Evolutionary conservation across 805 yeast genomes (phyloP).

Genomic region (Ascoidea tarda): DNA sequence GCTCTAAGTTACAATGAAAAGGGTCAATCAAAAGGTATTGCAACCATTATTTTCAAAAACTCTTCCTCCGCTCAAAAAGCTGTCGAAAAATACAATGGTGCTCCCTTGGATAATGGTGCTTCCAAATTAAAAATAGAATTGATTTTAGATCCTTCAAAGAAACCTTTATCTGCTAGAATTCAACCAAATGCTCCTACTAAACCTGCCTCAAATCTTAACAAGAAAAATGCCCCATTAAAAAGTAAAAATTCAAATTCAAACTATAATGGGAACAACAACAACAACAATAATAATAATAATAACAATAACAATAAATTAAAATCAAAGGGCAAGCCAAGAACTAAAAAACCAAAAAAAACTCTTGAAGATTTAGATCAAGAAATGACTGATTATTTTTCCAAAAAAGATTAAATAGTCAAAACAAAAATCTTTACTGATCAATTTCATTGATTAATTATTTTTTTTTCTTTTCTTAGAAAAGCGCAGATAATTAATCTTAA

Average conservation of each 20-base stretch:
- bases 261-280: too few species aligned
- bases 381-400: slow-evolving; percentile 88
- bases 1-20: slow-evolving; percentile 68
- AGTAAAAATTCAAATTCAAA: slow-evolving; percentile 8
- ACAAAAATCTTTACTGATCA: too few species aligned
- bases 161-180: slow-evolving; percentile 65
- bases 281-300: slow-evolving; percentile 20
- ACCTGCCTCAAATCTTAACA: slow-evolving; percentile 12
- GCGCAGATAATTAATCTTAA: too few species aligned
- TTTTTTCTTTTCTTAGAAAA: too few species aligned
- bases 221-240: slow-evolving; percentile 5
- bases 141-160: slow-evolving; percentile 71
- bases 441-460: too few species aligned
- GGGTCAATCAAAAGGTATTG: slow-evolving; percentile 87
- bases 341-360: slow-evolving; percentile 47
- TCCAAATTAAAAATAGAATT: slow-evolving; percentile 65
- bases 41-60: slow-evolving; percentile 76
- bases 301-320: slow-evolving; percentile 16
- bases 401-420: slow-evolving; percentile 16
- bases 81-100: slow-evolving; percentile 68
- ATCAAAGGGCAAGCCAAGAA: slow-evolving; percentile 13
- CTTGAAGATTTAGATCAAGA: slow-evolving; percentile 93
- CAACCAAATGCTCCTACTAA: slow-evolving; percentile 25
- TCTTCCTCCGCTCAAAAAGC: slow-evolving; percentile 88
- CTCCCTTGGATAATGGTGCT: slow-evolving; percentile 84